phyloP scores from a whole-genome alignment of 805 yeast genomes.

The Henningerozyma blattae region DNA sequence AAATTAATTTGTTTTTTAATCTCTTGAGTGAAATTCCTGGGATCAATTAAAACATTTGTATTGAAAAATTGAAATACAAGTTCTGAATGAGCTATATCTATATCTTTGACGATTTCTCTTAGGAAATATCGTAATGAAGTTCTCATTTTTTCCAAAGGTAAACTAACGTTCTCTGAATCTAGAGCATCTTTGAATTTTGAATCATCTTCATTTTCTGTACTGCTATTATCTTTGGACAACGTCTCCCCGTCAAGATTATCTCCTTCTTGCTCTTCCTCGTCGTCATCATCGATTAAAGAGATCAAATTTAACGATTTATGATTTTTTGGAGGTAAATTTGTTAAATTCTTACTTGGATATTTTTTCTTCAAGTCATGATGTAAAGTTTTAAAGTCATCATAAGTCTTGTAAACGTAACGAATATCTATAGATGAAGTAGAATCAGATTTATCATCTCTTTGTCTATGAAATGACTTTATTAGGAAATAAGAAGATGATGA shows the following conservation, averaged over 20 bases:
- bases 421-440: background rate
- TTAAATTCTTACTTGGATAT: slow-evolving; percentile 61
- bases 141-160: slow-evolving; percentile 67
- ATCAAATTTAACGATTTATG: slow-evolving; percentile 10
- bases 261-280: slow-evolving; percentile 18
- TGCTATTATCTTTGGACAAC: background rate
- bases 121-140: slow-evolving; percentile 69
- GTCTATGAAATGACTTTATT: background rate
- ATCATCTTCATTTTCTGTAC: background rate
- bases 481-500: background rate
- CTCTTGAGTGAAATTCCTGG: slow-evolving; percentile 17
- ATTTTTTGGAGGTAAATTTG: slow-evolving; percentile 45
- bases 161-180: slow-evolving; percentile 14
- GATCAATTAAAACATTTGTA: slow-evolving; percentile 24
- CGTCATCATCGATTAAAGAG: background rate
- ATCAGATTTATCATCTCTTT: background rate
- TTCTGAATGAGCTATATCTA: slow-evolving; percentile 42
- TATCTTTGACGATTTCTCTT: slow-evolving; percentile 36
- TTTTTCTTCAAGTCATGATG: slow-evolving; percentile 37
- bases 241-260: background rate
- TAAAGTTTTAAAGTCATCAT: slow-evolving; percentile 53
- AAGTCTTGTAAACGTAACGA: slow-evolving; percentile 44
- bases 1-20: slow-evolving; percentile 29
- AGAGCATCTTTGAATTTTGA: slow-evolving; percentile 15
- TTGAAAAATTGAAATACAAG: slow-evolving; percentile 42